Evolutionary conservation across 345 rosid species (phyloP).

Genomic region (Rhizophora mangle): DNA sequence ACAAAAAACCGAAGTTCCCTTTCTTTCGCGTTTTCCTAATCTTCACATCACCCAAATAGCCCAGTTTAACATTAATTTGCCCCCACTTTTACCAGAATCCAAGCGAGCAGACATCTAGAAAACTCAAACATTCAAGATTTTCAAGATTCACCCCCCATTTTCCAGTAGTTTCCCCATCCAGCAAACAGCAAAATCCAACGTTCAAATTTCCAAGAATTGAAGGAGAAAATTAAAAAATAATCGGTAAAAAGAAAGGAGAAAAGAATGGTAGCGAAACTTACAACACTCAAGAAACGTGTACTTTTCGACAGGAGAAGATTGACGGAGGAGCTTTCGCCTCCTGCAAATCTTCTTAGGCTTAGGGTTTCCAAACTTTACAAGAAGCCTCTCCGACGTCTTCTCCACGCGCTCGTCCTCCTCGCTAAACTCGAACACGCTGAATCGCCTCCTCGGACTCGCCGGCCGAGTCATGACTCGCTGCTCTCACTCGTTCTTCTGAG

Average conservation of each 20-base stretch:
- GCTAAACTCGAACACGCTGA: slow-evolving; percentile 15
- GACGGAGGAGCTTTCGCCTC: background rate
- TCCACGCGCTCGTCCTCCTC: slow-evolving; percentile 14
- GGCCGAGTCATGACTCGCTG: slow-evolving; percentile 14
- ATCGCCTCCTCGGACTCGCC: background rate
- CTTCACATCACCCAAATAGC: slow-evolving; percentile 2
- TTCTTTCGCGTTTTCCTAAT: background rate
- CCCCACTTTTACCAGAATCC: slow-evolving; percentile 14
- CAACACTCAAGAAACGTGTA: slow-evolving; percentile 9
- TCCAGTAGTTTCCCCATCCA: too few relatives aligned
- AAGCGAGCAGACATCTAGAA: background rate
- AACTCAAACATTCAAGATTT: too few relatives aligned
- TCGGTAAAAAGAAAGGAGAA: background rate
- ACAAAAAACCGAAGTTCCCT: background rate
- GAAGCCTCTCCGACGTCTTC: slow-evolving; percentile 3
- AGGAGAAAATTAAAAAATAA: background rate
- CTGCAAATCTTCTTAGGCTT: slow-evolving; percentile 1
- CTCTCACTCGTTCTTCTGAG: background rate
- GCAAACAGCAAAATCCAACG: background rate
- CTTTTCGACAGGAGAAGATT: slow-evolving; percentile 6
- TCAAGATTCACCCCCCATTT: too few relatives aligned
- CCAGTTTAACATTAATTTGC: background rate
- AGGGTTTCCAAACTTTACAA: background rate
- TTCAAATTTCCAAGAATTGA: background rate
- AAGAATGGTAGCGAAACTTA: background rate